phyloP scores from a whole-genome alignment of 2,329 filamentous ascomycete species.

The Coleophoma cylindrospora region DNA sequence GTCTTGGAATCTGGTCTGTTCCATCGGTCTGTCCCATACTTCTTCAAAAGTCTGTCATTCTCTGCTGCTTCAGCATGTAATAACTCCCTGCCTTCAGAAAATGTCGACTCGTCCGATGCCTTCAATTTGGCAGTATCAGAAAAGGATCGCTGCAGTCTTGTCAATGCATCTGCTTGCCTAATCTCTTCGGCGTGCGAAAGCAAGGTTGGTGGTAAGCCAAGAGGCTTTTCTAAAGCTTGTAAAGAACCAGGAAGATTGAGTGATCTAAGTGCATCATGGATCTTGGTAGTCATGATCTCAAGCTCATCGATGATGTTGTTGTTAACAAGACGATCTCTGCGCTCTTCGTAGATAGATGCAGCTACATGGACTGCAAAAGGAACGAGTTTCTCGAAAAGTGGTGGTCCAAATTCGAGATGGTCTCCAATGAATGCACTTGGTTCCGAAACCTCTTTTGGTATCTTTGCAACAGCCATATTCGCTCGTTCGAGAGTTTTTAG shows the following conservation, averaged over 20 bases:
- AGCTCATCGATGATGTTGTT: slow-evolving; percentile 81
- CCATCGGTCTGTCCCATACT: slow-evolving; percentile 88
- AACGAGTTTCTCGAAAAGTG: slow-evolving; percentile 85
- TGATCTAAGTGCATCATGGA: slow-evolving; percentile 75
- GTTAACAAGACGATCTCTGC: slow-evolving; percentile 85
- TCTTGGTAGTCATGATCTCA: slow-evolving; percentile 71
- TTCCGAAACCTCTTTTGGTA: slow-evolving; percentile 77
- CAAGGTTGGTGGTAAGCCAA: slow-evolving; percentile 80
- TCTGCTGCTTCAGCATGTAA: slow-evolving; percentile 78
- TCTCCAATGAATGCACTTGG: slow-evolving; percentile 79
- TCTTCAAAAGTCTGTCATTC: slow-evolving; percentile 68
- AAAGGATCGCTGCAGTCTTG: slow-evolving; percentile 71
- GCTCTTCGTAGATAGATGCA: slow-evolving; percentile 90
- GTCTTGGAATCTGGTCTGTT: slow-evolving; percentile 60
- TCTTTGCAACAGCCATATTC: slow-evolving; percentile 76
- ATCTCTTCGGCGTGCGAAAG: slow-evolving; percentile 92
- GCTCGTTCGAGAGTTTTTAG: slow-evolving; percentile 81
- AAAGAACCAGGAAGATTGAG: slow-evolving; percentile 87
- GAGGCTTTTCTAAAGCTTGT: slow-evolving; percentile 89
- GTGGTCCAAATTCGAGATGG: slow-evolving; percentile 72
- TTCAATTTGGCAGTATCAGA: slow-evolving; percentile 90
- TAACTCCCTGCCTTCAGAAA: slow-evolving; percentile 76
- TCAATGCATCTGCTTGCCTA: slow-evolving; percentile 80
- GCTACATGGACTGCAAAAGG: slow-evolving; percentile 95
- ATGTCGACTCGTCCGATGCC: slow-evolving; percentile 68